Evolutionary conservation across 768 basidiomycete species (phyloP), one percentile per base, ranked within the genome.

Genomic region (Kwoniella europaea): DNA sequence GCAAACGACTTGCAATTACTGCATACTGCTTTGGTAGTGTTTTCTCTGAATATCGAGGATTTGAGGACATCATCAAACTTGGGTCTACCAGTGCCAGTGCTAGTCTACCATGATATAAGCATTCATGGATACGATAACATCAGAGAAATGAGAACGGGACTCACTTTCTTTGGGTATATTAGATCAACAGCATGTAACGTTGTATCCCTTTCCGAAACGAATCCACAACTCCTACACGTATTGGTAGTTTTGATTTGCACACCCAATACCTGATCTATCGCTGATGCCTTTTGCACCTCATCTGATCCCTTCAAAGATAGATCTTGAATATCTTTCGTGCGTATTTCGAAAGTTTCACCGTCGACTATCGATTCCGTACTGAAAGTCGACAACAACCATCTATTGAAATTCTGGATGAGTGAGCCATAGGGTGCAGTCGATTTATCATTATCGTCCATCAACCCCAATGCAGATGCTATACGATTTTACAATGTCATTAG

Each of bases 371-470:
- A 71, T 63, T 84, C 79, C 3, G 87, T 86, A 68, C 88, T 89
- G 74, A 98, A 87, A 63, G 91, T 90, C 71, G 98, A 94, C 63
- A 98, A 84, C 50, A 97, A 87, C 85, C 97, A 98, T 22, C 96
- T 90, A 82, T 98, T 94, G 86, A 98, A 98, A 16, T 89, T 88
- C 83, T 98, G 97, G 53, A 98, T 98, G 85, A 93, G 91, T 62
- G 91, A 89, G 0, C 89, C 90, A 75, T 98, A 93, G 52, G 90
- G 87, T 73, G 89, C 89, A n/a, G 86, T 85, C 10, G 87, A 85
- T 74, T 94, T 92, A 57, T 90, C 87, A 13, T 92, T 92, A 68
- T 91, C 92, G 79, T 98, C 97, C 69, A 96, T 88, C 53, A 99
- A 86, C 63, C 94, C 94, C 46, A 97, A 89, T 13, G 92, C 90